Conservation (phyloP, 2,329 filamentous ascomycete genomes). For the Pyricularia grisea region DNA sequence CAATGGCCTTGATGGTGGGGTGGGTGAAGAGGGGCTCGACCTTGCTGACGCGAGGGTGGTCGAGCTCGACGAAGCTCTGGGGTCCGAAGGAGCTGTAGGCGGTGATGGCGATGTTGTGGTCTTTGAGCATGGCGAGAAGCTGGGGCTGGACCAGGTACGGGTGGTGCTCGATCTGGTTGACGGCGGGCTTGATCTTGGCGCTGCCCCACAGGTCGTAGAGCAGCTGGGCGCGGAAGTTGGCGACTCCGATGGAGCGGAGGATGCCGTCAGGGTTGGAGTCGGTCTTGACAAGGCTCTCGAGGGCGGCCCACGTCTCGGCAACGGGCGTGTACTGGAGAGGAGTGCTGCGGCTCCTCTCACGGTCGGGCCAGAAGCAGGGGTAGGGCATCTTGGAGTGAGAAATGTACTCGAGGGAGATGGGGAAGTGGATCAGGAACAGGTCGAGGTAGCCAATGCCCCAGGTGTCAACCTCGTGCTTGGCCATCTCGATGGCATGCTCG, state of each 20-base stretch:
- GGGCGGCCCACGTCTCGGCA: constrained; percentile 40
- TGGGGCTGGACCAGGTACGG: constrained; percentile 54
- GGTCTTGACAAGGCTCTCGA: constrained; percentile 45
- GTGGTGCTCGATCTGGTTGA: constrained; percentile 59
- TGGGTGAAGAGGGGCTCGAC: constrained; percentile 7
- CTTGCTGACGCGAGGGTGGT: constrained; percentile 59
- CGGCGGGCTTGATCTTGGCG: constrained; percentile 41
- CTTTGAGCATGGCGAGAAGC: constrained; percentile 46
- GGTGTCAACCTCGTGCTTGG: constrained; percentile 42
- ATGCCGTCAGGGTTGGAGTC: constrained; percentile 26
- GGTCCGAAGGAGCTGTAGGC: constrained; percentile 61
- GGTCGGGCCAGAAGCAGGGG: constrained; percentile 31
- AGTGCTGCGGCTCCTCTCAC: constrained; percentile 30
- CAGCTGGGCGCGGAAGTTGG: constrained; percentile 49
- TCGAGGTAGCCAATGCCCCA: constrained; percentile 32
- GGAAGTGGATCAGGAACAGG: constrained; percentile 10
- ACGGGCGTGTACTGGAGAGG: constrained; percentile 35
- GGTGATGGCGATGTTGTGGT: constrained; percentile 48
- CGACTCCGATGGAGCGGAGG: constrained; percentile 48
- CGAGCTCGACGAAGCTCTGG: constrained; percentile 51
- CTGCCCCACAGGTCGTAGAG: constrained; percentile 41
- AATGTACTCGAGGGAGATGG: constrained; percentile 20
- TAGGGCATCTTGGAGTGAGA: constrained; percentile 28
- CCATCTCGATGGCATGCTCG: constrained; percentile 52
- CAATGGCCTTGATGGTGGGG: constrained; percentile 51